A percentile compares a stretch with the other conserved stretches of the same genome.
Conservation (phyloP, 495 filamentous ascomycete species). For the Aspergillus nidulans region DNA sequence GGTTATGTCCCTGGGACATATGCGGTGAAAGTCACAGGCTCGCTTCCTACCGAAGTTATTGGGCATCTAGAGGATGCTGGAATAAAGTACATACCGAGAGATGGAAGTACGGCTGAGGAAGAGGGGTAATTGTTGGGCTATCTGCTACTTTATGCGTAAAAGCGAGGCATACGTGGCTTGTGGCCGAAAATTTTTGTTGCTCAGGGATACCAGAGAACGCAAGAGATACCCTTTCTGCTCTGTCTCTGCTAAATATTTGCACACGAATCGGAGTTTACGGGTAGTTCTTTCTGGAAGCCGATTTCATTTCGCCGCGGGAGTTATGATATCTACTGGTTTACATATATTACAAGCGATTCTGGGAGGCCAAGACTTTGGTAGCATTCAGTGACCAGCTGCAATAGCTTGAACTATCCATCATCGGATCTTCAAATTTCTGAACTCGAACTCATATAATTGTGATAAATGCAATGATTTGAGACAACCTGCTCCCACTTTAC, state of each 20-base stretch:
- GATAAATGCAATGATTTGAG: neutral
- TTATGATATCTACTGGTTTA: neutral
- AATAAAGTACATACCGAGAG: constrained; percentile 63
- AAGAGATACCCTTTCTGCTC: constrained; percentile 9
- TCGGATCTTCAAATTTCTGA: neutral
- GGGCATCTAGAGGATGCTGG: constrained; percentile 63
- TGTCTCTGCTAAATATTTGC: constrained; percentile 12
- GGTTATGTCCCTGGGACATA: constrained; percentile 82
- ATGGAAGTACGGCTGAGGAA: constrained; percentile 50
- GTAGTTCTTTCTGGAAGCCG: neutral
- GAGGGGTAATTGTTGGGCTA: constrained; percentile 25
- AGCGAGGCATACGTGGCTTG: neutral
- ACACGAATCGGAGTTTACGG: constrained; percentile 20
- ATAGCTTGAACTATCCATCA: neutral
- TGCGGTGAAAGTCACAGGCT: constrained; percentile 85
- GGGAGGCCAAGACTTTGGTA: neutral
- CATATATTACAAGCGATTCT: neutral
- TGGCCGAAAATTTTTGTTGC: neutral
- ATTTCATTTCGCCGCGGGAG: constrained; percentile 2
- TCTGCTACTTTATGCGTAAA: neutral
- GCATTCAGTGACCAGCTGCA: neutral
- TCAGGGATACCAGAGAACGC: neutral
- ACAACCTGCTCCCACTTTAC: neutral
- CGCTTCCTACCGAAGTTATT: constrained; percentile 61
- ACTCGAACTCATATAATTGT: constrained; percentile 6